These are phyloP conservation scores for Eremochloa ophiuroides DNA, from an alignment of 176 grass and related monocot species.

Conservation along the genomic window DNA sequence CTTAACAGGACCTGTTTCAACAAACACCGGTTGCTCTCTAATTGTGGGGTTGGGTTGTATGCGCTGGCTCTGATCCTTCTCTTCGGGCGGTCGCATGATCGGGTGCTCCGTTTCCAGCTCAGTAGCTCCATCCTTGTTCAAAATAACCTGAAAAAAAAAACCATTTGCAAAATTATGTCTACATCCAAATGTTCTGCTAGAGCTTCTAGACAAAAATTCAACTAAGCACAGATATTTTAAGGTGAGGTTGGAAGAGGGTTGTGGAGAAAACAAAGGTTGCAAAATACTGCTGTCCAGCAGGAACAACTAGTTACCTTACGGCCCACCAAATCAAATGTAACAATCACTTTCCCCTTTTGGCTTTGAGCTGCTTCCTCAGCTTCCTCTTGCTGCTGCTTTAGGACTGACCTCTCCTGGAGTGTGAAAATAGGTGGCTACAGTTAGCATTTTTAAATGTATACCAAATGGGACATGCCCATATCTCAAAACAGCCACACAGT, in stretches of 20 bases:
- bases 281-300: not conserved
- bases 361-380: conserved; percentile 66
- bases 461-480: not conserved
- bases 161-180: not conserved
- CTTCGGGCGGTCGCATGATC: conserved; percentile 75
- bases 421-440: not conserved
- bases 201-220: conserved; percentile 11
- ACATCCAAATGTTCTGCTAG: conserved; percentile 3
- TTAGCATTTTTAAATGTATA: not conserved
- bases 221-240: not conserved
- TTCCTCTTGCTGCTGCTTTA: conserved; percentile 70
- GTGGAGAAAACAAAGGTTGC: not conserved
- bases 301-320: conserved; percentile 68
- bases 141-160: conserved; percentile 66
- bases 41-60: conserved; percentile 83
- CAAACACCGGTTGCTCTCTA: conserved; percentile 66
- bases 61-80: conserved; percentile 54
- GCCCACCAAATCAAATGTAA: conserved; percentile 97
- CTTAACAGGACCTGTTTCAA: conserved; percentile 59
- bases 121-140: conserved; percentile 71
- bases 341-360: conserved; percentile 61
- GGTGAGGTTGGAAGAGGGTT: not conserved
- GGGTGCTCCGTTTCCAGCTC: conserved; percentile 57
- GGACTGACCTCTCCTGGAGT: conserved; percentile 67
- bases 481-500: not conserved